A percentile compares a stretch with the other conserved stretches of the same genome.
Evolutionary conservation across 192 early-diverging fungal species (phyloP).

Genomic region (Pecoramyces ruminantium): DNA sequence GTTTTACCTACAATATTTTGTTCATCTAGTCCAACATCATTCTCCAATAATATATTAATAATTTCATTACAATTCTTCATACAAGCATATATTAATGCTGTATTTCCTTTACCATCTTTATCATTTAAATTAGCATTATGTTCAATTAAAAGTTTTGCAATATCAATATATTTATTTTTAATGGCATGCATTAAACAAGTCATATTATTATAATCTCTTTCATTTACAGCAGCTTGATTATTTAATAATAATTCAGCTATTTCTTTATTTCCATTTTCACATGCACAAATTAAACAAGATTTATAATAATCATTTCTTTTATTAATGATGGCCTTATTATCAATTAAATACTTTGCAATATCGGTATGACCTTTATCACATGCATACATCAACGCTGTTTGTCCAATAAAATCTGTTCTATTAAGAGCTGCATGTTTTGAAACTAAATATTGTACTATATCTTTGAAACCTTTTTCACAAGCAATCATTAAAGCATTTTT

Average conservation of each 20-base stretch:
- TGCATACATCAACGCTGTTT: neutral
- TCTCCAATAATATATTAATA: neutral
- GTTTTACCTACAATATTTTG: neutral
- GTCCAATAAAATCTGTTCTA: neutral
- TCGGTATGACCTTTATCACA: neutral
- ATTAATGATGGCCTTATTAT: neutral
- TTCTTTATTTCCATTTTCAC: neutral
- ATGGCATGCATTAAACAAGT: neutral
- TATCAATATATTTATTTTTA: neutral
- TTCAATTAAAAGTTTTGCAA: neutral
- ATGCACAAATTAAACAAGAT: neutral
- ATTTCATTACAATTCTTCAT: neutral
- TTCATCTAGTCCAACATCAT: neutral
- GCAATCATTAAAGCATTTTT: neutral
- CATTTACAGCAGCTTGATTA: neutral
- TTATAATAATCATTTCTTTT: neutral
- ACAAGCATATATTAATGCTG: neutral
- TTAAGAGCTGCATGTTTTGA: neutral
- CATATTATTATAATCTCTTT: neutral
- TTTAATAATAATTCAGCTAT: neutral
- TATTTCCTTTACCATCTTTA: neutral
- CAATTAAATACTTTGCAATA: neutral
- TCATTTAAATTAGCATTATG: neutral
- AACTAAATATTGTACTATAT: neutral
- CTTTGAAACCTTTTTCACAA: neutral